These are phyloP conservation scores for Xylariaceae sp. DNA, from an alignment of 2,329 filamentous ascomycete genomes.

Conservation along the genomic window DNA sequence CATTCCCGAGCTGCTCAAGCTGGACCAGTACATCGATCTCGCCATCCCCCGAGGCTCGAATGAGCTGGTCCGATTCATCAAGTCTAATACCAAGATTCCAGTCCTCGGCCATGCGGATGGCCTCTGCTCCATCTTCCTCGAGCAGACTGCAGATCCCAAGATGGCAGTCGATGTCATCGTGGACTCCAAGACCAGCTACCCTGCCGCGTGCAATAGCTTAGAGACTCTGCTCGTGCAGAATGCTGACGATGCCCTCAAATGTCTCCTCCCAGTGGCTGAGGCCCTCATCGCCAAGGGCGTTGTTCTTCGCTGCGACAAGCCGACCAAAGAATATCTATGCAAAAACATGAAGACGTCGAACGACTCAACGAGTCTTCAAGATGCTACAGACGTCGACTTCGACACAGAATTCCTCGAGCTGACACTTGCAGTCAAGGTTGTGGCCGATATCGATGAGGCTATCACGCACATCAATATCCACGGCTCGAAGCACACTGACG, in stretches of 20 bases:
- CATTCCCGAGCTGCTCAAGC: conserved; percentile 80
- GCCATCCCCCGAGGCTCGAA: conserved; percentile 92
- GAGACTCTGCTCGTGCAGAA: conserved; percentile 88
- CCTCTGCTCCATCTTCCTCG: conserved; percentile 82
- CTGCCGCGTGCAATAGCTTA: conserved; percentile 91
- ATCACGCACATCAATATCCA: conserved; percentile 88
- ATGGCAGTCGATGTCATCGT: conserved; percentile 76
- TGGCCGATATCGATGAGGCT: conserved; percentile 66
- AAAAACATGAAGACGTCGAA: conserved; percentile 32
- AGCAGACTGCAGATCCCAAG: conserved; percentile 68
- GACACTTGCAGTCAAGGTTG: conserved; percentile 77
- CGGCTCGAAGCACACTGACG: conserved; percentile 91
- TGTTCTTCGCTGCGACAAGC: conserved; percentile 72
- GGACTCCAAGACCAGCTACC: conserved; percentile 92
- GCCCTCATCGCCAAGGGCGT: conserved; percentile 77
- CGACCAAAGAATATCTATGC: conserved; percentile 63
- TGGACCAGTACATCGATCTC: conserved; percentile 87
- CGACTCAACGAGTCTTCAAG: conserved; percentile 52
- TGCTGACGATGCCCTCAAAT: conserved; percentile 54
- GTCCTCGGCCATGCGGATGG: conserved; percentile 96
- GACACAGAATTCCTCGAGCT: conserved; percentile 87
- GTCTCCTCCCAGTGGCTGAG: conserved; percentile 70
- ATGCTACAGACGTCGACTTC: conserved; percentile 70
- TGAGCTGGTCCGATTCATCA: conserved; percentile 86
- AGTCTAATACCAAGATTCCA: conserved; percentile 86